Percentiles rank a stretch among this genome's conserved stretches.
phyloP scores from a whole-genome alignment of 805 yeast genomes.

The Yueomyces sinensis region DNA sequence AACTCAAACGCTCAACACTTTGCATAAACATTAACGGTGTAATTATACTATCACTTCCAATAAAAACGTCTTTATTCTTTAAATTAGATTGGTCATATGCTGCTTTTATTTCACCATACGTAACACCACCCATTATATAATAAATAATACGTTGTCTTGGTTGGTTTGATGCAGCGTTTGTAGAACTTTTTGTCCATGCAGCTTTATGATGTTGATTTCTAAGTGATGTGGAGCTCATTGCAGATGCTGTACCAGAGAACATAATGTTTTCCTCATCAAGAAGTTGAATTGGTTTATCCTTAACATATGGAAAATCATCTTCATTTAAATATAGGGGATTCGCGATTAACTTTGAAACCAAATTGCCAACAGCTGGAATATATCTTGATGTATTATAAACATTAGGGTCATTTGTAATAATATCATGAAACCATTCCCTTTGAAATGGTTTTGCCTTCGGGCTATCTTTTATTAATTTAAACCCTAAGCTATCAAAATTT shows the following conservation, averaged over 20 bases:
- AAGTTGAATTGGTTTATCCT: constrained; percentile 54
- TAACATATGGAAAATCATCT: constrained; percentile 54
- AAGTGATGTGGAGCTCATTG: constrained; percentile 35
- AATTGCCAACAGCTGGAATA: constrained; percentile 53
- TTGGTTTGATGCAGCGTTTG: constrained; percentile 19
- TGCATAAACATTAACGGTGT: constrained; percentile 34
- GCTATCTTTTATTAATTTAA: constrained; percentile 34
- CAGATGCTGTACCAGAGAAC: constrained; percentile 20
- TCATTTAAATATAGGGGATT: constrained; percentile 38
- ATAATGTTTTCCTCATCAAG: constrained; percentile 25
- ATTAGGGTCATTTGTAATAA: constrained; percentile 23
- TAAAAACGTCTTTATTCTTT: constrained; percentile 56
- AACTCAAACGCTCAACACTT: constrained; percentile 26
- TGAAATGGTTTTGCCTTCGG: constrained; percentile 31
- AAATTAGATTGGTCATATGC: constrained; percentile 54
- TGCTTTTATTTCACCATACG: constrained; percentile 68
- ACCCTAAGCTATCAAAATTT: constrained; percentile 48
- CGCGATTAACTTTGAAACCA: constrained; percentile 37
- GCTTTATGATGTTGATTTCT: constrained; percentile 65
- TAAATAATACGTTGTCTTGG: constrained; percentile 61
- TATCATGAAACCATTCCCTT: constrained; percentile 43
- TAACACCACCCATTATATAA: constrained; percentile 81
- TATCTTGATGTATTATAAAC: constrained; percentile 55
- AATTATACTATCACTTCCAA: constrained; percentile 70
- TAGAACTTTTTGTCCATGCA: constrained; percentile 46